Base-by-base conservation (phyloP, 2,329 filamentous ascomycete genomes). In the Arthrobotrys sinensis region DNA sequence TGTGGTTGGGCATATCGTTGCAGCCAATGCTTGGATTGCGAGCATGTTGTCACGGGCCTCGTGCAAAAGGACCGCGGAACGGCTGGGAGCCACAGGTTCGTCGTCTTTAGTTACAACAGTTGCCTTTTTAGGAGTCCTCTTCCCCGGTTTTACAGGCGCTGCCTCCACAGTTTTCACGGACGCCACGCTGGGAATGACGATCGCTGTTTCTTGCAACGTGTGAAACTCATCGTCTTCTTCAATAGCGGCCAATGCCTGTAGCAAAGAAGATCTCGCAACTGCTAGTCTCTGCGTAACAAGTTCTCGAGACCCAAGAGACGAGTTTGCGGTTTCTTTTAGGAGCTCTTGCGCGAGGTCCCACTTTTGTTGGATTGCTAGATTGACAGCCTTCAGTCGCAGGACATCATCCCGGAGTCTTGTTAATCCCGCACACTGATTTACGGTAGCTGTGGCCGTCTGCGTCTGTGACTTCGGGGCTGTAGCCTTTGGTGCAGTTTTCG, bases 171-270 rank as follows among this genome's bases (percentile, higher is more conserved):
- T 83, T 50, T 86, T 85, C 10, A 83, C 81, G 32, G 82, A 80
- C n/a, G 76, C 80, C 77, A 85, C 85, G 38, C 87, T 87, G 28
- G 85, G 81, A 32, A 80, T 75, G 14, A 82, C 73, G 78, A 84
- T 83, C 80, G 83, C 82, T 0, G 96, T 97, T 82, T 99, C 96
- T 53, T 95, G 93, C 14, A 98, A 88, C 8, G 95, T 92, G 16
- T 93, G 96, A 83, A 95, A 96, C 2, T 96, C 91, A 1, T 94
- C 91, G 84, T 97, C 93, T 3, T 89, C 88, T 11, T 90, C 88
- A 86, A 97, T 92, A 82, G 91, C 88, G 55, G 91, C 89, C 81
- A 92, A 87, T 79, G 91, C 92, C 83, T 91, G 88, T 14, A 89
- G 87, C 76, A 93, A 86, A 50, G 92, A 88, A 53, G 91, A 89